Conservation (phyloP, 176 grass and related monocot species). For the Lolium multiflorum region DNA sequence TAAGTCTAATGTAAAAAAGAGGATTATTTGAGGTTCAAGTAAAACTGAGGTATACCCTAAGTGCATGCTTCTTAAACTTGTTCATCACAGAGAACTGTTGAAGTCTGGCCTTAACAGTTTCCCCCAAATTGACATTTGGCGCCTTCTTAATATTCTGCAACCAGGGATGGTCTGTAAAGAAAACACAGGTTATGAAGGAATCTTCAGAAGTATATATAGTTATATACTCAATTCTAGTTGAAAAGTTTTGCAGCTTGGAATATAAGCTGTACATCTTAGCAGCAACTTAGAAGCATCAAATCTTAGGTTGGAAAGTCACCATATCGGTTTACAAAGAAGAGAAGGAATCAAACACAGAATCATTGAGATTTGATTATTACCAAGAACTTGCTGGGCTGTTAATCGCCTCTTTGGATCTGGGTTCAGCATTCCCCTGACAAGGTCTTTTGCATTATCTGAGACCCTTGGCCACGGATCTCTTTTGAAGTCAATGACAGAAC, state of each 20-base stretch:
- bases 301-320: neutral
- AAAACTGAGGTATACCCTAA: constrained; percentile 60
- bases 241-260: constrained; percentile 11
- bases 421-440: constrained; percentile 84
- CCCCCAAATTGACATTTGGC: constrained; percentile 93
- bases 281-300: constrained; percentile 9
- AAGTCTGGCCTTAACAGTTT: constrained; percentile 88
- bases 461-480: constrained; percentile 95
- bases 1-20: constrained; percentile 34
- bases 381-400: constrained; percentile 88
- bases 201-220: constrained; percentile 17
- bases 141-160: constrained; percentile 94
- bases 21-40: constrained; percentile 30
- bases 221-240: neutral
- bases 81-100: constrained; percentile 98
- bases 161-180: constrained; percentile 85
- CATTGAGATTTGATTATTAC: constrained; percentile 50
- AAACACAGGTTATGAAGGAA: constrained; percentile 22
- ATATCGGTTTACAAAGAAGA: constrained; percentile 30
- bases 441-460: constrained; percentile 88
- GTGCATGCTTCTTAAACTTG: constrained; percentile 95
- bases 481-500: constrained; percentile 80
- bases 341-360: constrained; percentile 6
- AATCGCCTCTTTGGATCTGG: constrained; percentile 73
- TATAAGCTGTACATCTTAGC: neutral